Percentiles rank a stretch among this genome's conserved stretches.
Conservation (phyloP, 2,329 filamentous ascomycete genomes). For the Xylaria sp. region DNA sequence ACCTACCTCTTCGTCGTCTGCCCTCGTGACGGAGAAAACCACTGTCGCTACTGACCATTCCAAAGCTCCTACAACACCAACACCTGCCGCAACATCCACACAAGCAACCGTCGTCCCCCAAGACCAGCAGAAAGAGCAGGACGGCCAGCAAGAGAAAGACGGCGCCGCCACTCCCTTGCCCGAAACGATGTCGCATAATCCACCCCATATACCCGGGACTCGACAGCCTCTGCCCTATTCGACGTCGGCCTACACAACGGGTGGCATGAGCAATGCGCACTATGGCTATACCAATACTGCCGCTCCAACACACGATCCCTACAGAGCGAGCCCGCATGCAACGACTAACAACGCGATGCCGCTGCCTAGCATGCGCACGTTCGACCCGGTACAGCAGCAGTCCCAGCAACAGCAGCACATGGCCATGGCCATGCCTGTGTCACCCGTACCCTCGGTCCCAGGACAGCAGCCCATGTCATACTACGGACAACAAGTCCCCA, state of each 20-base stretch:
- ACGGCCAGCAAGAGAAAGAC: slow-evolving; percentile 38
- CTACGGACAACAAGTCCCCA: slow-evolving; percentile 55
- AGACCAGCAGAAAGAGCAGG: slow-evolving; percentile 33
- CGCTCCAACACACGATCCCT: slow-evolving; percentile 50
- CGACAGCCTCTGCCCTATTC: slow-evolving; percentile 48
- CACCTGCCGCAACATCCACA: slow-evolving; percentile 35
- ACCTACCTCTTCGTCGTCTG: slow-evolving; percentile 35
- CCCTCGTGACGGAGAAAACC: slow-evolving; percentile 32
- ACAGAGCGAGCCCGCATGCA: slow-evolving; percentile 50
- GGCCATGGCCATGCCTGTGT: slow-evolving; percentile 53
- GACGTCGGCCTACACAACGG: slow-evolving; percentile 45
- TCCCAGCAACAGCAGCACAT: slow-evolving; percentile 51
- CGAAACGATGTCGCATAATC: slow-evolving; percentile 50
- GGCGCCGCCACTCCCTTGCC: slow-evolving; percentile 39
- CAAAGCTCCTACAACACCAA: slow-evolving; percentile 26
- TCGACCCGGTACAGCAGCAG: slow-evolving; percentile 53
- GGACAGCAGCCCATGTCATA: slow-evolving; percentile 55
- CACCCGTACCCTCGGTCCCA: slow-evolving; percentile 52
- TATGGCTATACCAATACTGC: slow-evolving; percentile 48
- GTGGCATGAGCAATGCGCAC: slow-evolving; percentile 46
- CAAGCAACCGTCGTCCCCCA: slow-evolving; percentile 35
- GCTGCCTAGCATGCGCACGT: slow-evolving; percentile 58
- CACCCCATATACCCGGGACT: slow-evolving; percentile 45
- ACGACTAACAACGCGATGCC: slow-evolving; percentile 50
- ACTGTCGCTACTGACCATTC: slow-evolving; percentile 38